These are phyloP conservation scores for Botrytis aclada DNA, from an alignment of 2,329 filamentous ascomycete species.

Conservation along the genomic window DNA sequence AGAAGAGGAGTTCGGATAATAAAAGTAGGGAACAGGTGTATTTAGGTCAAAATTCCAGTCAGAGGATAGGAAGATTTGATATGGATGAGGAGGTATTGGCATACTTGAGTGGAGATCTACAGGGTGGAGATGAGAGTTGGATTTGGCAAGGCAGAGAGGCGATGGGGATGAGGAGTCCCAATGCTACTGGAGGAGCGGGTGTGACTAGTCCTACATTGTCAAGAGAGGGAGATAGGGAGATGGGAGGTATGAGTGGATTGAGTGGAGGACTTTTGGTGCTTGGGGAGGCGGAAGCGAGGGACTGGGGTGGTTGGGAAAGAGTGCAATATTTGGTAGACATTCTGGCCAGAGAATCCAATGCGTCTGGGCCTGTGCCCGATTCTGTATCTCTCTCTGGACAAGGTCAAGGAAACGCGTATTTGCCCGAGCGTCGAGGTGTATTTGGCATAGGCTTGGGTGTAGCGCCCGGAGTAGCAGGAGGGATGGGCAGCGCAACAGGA, in stretches of 20 bases:
- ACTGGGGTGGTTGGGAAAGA: constrained; percentile 79
- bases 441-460: constrained; percentile 16
- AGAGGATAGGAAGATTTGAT: constrained; percentile 22
- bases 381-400: neutral
- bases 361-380: neutral
- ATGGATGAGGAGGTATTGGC: constrained; percentile 82
- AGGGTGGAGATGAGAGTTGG: constrained; percentile 79
- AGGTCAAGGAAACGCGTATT: neutral
- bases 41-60: neutral
- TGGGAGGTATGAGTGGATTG: neutral
- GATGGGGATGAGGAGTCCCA: constrained; percentile 39
- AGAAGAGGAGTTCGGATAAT: constrained; percentile 41
- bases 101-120: constrained; percentile 82
- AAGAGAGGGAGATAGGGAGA: constrained; percentile 40
- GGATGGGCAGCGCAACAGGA: neutral
- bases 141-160: constrained; percentile 67
- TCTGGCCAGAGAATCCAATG: constrained; percentile 42
- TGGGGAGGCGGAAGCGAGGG: constrained; percentile 55
- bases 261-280: constrained; percentile 38
- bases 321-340: constrained; percentile 62
- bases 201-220: constrained; percentile 27
- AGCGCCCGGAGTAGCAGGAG: neutral
- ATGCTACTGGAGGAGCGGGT: constrained; percentile 11
- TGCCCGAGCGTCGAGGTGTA: neutral
- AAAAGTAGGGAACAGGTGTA: constrained; percentile 23